Base-by-base conservation (phyloP, 495 filamentous ascomycete genomes). In the Penicillium dipodomyicola region DNA sequence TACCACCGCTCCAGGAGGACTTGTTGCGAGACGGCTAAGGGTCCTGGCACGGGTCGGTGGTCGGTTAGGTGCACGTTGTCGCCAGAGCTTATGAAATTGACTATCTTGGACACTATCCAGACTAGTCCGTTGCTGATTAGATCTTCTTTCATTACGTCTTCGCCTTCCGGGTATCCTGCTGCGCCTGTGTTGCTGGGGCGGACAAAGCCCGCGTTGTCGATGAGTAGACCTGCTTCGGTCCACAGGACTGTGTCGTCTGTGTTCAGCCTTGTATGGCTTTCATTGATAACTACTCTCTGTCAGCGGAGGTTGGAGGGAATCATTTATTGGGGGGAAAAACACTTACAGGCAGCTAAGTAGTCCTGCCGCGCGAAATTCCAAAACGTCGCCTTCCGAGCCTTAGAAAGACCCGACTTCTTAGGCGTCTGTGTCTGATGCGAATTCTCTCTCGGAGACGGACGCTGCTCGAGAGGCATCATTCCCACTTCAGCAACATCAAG, bases 331-430 rank as follows among this genome's bases (percentile, higher is more conserved):
- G 6, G 22, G 12, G n/a, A n/a, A 29, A 9, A 39, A 52, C 22
- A 77, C 81, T 77, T 72, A 84, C 81, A 84, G 30, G 83, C 82
- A 64, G 82, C 79, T 9, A 87, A 71, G 68, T 85, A 83, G 62
- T 86, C 84, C 62, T 86, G 84, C 37, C 83, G 72, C 19, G 83
- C 84, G 65, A 85, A 84, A 58, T 85, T 85, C 84, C 84, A 86
- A 63, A 86, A 86, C 1, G 80, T 83, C 6, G 83, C 84, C 61
- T 67, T 77, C 4, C 83, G 74, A 5, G 82, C 82, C 63, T 80
- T 81, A 2, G 80, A 83, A 1, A 80, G 72, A 17, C 73, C 68
- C 4, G 68, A 59, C 41, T 64, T 72, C 52, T 72, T 75, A 3
- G 58, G 50, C 27, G 59, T 55, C 15, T 65, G 64, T 32, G 58